Conservation (phyloP, 768 basidiomycete species). For the Tricholoma flavovirens region DNA sequence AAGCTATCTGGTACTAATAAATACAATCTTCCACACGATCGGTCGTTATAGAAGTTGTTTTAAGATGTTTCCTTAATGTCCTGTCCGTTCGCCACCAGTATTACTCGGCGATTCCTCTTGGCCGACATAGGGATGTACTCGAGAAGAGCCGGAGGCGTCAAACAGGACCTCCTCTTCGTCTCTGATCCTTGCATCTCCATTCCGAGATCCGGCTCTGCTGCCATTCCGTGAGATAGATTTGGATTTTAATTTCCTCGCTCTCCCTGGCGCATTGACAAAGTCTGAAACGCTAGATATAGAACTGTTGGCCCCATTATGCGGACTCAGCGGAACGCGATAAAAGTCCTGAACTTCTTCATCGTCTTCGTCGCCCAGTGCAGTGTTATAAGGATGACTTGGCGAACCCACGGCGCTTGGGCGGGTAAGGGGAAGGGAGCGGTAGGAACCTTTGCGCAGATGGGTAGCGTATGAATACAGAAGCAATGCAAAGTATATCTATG, state of each 20-base stretch:
- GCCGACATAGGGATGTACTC: slow-evolving; percentile 40
- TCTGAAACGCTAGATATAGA: slow-evolving; percentile 56
- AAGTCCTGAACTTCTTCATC: slow-evolving; percentile 66
- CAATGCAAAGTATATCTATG: slow-evolving; percentile 87
- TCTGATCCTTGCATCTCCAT: slow-evolving; percentile 27
- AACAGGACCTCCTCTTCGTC: slow-evolving; percentile 55
- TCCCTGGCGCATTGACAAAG: slow-evolving; percentile 50
- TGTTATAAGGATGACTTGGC: slow-evolving; percentile 32
- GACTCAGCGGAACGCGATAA: slow-evolving; percentile 58
- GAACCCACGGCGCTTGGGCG: slow-evolving; percentile 32
- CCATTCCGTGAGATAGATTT: slow-evolving; percentile 9
- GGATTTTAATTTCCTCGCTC: slow-evolving; percentile 9
- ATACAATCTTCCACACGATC: slow-evolving; percentile 7
- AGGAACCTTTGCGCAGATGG: slow-evolving; percentile 89
- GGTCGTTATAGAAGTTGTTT: not conserved
- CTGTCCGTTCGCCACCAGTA: slow-evolving; percentile 33
- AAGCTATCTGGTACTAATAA: slow-evolving; percentile 7
- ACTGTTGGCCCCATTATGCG: slow-evolving; percentile 29
- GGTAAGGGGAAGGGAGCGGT: slow-evolving; percentile 68
- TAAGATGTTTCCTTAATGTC: not conserved
- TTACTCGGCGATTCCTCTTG: slow-evolving; percentile 28
- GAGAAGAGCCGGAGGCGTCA: slow-evolving; percentile 49
- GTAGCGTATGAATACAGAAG: slow-evolving; percentile 90
- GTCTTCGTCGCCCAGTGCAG: slow-evolving; percentile 36
- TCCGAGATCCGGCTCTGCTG: slow-evolving; percentile 15